These are phyloP conservation scores for Saposhnikovia divaricata DNA, from an alignment of 129 eudicot species.

Conservation along the genomic window DNA sequence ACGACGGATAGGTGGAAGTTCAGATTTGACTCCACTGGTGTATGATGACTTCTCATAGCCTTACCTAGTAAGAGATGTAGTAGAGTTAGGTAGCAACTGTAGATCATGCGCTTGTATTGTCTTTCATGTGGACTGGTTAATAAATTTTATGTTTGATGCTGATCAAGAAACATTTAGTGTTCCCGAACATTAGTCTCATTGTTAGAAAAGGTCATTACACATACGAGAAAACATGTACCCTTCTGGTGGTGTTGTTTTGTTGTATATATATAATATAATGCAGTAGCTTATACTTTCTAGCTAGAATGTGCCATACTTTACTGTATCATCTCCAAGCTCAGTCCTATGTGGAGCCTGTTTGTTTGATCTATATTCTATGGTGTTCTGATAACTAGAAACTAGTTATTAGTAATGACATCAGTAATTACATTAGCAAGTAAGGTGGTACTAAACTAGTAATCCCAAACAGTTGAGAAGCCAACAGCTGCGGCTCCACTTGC, in stretches of 20 bases:
- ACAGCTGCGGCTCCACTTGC: not conserved
- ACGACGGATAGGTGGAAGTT: slow-evolving; percentile 3
- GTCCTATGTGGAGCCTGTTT: no score
- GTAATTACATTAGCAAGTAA: no score
- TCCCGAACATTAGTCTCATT: no score
- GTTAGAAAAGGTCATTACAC: slow-evolving; percentile 2
- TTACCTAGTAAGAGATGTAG: not conserved
- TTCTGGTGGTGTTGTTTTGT: not conserved
- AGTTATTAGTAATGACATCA: no score
- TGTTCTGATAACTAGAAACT: no score
- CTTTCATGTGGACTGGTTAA: no score
- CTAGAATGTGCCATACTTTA: not conserved
- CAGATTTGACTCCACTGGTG: slow-evolving; percentile 17
- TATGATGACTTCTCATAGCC: slow-evolving; percentile 18
- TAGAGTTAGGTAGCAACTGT: not conserved
- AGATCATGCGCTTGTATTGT: not conserved
- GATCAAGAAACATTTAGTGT: not conserved
- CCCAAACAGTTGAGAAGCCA: not conserved
- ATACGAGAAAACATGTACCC: not conserved
- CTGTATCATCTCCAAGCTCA: not conserved
- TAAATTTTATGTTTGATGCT: not conserved
- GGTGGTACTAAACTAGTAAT: no score
- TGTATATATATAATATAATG: not conserved
- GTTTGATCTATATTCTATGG: no score
- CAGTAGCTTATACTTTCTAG: not conserved